These are phyloP conservation scores for Euphorbia celastroides DNA, from an alignment of 441 rosid species.

Conservation along the genomic window DNA sequence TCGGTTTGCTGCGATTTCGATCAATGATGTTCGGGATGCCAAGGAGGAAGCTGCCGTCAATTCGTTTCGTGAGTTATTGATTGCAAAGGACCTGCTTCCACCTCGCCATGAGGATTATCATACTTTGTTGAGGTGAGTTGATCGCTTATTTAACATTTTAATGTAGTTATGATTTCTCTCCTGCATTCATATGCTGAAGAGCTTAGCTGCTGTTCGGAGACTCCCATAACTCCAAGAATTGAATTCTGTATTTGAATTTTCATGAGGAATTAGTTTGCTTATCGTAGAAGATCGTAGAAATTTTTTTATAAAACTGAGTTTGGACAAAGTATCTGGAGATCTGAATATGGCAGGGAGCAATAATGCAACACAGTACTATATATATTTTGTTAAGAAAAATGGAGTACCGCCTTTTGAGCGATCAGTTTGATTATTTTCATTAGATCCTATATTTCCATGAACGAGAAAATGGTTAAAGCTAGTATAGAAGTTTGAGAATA, in stretches of 20 bases:
- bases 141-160: background rate
- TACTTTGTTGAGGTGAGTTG: constrained; percentile 67
- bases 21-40: constrained; percentile 74
- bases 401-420: background rate
- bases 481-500: background rate
- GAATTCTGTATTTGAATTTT: background rate
- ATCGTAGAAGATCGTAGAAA: background rate
- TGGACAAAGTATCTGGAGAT: background rate
- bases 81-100: constrained; percentile 64
- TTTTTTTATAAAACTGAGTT: background rate
- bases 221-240: background rate
- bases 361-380: background rate
- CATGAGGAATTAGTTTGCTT: background rate
- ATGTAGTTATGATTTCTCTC: constrained; percentile 5
- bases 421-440: background rate
- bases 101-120: constrained; percentile 73
- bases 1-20: constrained; percentile 43
- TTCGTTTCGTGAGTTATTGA: constrained; percentile 59
- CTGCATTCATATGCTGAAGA: background rate
- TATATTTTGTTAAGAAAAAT: too few species aligned
- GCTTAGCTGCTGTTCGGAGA: background rate
- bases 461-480: background rate
- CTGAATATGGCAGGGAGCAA: background rate
- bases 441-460: background rate
- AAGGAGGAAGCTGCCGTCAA: constrained; percentile 67